Conservation (phyloP, 2,329 filamentous ascomycete genomes). For the Aspergillus puulaauensis region DNA sequence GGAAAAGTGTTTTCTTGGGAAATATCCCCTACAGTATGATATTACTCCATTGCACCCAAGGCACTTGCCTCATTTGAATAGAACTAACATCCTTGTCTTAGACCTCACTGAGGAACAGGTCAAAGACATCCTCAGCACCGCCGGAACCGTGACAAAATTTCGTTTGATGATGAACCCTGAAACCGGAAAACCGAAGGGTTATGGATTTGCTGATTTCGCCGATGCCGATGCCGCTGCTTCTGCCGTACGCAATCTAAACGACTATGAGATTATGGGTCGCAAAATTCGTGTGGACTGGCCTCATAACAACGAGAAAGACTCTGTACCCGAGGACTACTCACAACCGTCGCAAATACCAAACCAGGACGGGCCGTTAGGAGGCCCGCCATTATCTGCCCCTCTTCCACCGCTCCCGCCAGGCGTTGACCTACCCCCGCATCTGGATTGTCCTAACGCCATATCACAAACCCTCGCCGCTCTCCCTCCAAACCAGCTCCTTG, state of each 20-base stretch:
- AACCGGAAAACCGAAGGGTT: slow-evolving; percentile 91
- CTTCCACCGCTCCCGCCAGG: slow-evolving; percentile 83
- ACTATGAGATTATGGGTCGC: slow-evolving; percentile 90
- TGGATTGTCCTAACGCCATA: slow-evolving; percentile 86
- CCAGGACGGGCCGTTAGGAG: slow-evolving; percentile 37
- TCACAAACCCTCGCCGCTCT: slow-evolving; percentile 85
- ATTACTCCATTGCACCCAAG: slow-evolving; percentile 44
- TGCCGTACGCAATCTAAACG: slow-evolving; percentile 91
- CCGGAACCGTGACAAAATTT: slow-evolving; percentile 88
- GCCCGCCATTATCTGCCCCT: slow-evolving; percentile 49
- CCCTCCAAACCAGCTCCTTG: slow-evolving; percentile 83
- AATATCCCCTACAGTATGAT: slow-evolving; percentile 69
- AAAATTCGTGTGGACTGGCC: slow-evolving; percentile 95
- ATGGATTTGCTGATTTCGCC: slow-evolving; percentile 93
- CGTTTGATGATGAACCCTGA: slow-evolving; percentile 93
- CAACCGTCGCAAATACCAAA: slow-evolving; percentile 37
- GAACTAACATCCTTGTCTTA: slow-evolving; percentile 38
- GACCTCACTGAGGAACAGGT: slow-evolving; percentile 96
- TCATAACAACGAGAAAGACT: slow-evolving; percentile 79
- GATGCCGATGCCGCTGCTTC: slow-evolving; percentile 90
- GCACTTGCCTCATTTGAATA: neutral
- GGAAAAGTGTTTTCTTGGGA: slow-evolving; percentile 49
- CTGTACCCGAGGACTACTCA: slow-evolving; percentile 54
- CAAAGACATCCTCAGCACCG: slow-evolving; percentile 85
- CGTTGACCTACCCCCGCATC: slow-evolving; percentile 76